phyloP scores from a whole-genome alignment of 2,329 filamentous ascomycete species.

The Parascedosporium putredinis region DNA sequence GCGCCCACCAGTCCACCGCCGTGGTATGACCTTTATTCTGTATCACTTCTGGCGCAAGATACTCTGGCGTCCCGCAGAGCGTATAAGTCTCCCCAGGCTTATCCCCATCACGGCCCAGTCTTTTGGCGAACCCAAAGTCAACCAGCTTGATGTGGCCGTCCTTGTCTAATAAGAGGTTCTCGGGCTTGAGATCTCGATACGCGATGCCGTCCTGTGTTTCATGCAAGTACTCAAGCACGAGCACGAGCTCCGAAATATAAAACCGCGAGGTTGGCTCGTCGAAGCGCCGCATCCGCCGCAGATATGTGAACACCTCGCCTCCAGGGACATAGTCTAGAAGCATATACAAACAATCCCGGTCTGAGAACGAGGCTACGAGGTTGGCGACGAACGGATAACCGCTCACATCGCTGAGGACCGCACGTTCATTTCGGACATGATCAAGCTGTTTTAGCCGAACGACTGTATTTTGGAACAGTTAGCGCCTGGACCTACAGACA shows the following conservation, averaged over 20 bases:
- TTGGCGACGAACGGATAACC: conserved; percentile 78
- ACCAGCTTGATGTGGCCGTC: conserved; percentile 74
- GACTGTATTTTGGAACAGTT: too few species aligned
- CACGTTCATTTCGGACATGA: conserved; percentile 75
- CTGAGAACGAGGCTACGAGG: conserved; percentile 68
- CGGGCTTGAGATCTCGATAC: conserved; percentile 73
- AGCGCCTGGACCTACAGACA: too few species aligned
- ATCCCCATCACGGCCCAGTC: conserved; percentile 47
- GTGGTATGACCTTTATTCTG: conserved; percentile 68
- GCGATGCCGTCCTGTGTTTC: conserved; percentile 68
- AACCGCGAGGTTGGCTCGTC: conserved; percentile 70
- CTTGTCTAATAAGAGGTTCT: conserved; percentile 69
- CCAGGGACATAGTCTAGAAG: conserved; percentile 75
- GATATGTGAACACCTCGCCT: conserved; percentile 75
- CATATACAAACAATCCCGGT: conserved; percentile 70
- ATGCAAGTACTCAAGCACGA: conserved; percentile 72
- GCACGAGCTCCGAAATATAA: conserved; percentile 74
- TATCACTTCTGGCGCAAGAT: conserved; percentile 76
- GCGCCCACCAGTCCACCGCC: conserved; percentile 80
- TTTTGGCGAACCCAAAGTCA: conserved; percentile 79
- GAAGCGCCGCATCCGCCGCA: conserved; percentile 67
- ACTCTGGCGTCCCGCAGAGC: conserved; percentile 74
- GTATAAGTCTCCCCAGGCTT: conserved; percentile 63
- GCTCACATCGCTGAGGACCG: conserved; percentile 65
- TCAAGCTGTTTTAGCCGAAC: conserved; percentile 79